Evolutionary conservation across 495 filamentous ascomycete species (phyloP), one percentile per base, ranked within the genome.

Genomic region (Paragyromitra xinjiangensis): DNA sequence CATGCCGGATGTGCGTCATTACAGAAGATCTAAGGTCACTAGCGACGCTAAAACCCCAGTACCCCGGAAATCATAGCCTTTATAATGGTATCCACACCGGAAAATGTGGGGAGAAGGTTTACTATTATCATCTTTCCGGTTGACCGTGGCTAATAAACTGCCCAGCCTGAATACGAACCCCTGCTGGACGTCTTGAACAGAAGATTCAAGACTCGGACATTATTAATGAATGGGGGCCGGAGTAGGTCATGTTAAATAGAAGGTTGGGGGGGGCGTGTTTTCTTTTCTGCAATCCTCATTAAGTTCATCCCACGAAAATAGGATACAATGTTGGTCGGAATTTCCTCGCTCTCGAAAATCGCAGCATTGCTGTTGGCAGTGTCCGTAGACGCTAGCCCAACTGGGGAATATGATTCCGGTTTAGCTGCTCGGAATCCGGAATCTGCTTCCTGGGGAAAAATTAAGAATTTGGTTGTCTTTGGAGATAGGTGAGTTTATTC

Each of bases 391-490:
- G 73, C 73, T 26, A n/a, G 48, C 39, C 58, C 55, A 71, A 22
- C 24, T 37, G 50, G 62, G 12, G 48, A 40, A 24, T 55, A 26
- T 24, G 62, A 44, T 22, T 7, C 58, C 22, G 34, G 64, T 14
- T 67, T 62, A 3, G 29, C 39, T 69, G 16, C 72, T 16, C 58
- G 26, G 22, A 24, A 48, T 24, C 64, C 59, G 34, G 40, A 42
- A 66, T 6, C 11, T 3, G 26, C 53, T 22, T 65, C 73, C 14
- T 68, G 61, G 67, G 42, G 62, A 19, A 80, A 86, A n/a, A 87
- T 89, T 82, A 86, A 85, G 58, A 87, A 77, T 69, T 80, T 90
- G 24, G 84, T 90, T 40, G 84, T 86, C 8, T 93, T 93, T 81
- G 91, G 91, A 40, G 91, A 93, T 83, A 92, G 83, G 83, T 81